These are phyloP conservation scores for Talaromyces trachyspermus DNA, from an alignment of 495 filamentous ascomycete species.

Conservation along the genomic window DNA sequence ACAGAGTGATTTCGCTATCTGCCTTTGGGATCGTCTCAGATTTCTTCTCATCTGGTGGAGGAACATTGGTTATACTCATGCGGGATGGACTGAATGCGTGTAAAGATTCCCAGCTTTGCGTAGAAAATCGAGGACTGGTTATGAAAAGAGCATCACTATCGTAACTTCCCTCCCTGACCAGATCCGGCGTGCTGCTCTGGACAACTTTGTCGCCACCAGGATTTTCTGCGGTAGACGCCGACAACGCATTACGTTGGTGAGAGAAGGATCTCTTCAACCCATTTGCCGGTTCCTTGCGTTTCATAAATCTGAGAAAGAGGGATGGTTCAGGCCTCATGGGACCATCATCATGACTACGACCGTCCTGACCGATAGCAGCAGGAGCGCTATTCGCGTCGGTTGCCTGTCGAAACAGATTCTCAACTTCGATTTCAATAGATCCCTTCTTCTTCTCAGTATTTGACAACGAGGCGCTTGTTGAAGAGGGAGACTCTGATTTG, in stretches of 20 bases:
- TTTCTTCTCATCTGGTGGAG: neutral
- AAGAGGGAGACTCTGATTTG: neutral
- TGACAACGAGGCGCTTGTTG: neutral
- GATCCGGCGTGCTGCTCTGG: slow-evolving; percentile 12
- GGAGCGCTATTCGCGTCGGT: neutral
- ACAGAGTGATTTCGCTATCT: neutral
- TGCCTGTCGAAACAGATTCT: slow-evolving; percentile 2
- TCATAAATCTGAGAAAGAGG: neutral
- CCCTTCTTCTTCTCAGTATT: neutral
- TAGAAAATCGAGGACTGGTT: slow-evolving; percentile 20
- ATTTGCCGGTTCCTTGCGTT: neutral
- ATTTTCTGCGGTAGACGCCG: neutral
- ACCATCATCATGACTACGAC: neutral
- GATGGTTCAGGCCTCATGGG: too few species aligned
- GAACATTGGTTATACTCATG: neutral
- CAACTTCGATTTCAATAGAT: neutral
- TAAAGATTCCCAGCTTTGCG: slow-evolving; percentile 4
- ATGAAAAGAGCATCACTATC: slow-evolving; percentile 41
- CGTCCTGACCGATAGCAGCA: neutral
- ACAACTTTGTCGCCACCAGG: neutral
- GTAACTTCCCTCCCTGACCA: slow-evolving; percentile 37
- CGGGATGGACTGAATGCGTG: neutral
- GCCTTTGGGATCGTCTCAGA: neutral
- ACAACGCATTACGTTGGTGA: neutral
- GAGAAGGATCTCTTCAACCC: neutral